These are phyloP conservation scores for Pseudocercospora fijiensis DNA, from an alignment of 2,329 filamentous ascomycete species.

Conservation along the genomic window DNA sequence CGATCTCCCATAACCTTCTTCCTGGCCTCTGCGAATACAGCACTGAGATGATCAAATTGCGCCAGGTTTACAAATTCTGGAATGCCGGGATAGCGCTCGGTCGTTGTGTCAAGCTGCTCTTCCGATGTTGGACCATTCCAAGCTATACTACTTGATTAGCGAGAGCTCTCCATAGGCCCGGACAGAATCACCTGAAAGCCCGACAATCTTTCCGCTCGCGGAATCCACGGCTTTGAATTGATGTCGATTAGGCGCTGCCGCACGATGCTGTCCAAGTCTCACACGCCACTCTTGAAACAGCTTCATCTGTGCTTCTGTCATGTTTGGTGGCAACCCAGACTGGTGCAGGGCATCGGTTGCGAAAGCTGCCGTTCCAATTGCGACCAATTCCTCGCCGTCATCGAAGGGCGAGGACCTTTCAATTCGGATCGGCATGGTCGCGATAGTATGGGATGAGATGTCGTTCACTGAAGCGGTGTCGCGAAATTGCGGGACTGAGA, in stretches of 20 bases:
- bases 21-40: not conserved
- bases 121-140: constrained; percentile 10
- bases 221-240: constrained; percentile 3
- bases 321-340: not conserved
- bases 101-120: not conserved
- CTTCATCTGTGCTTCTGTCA: constrained; percentile 3
- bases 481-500: not conserved
- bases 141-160: not conserved
- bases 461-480: not conserved
- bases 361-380: not conserved
- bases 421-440: not conserved
- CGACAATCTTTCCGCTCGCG: constrained; percentile 2
- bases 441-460: not conserved
- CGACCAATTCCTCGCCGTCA: not conserved
- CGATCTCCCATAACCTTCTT: constrained; percentile 14
- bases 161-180: not conserved
- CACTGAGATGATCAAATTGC: not conserved
- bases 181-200: not conserved
- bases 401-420: not conserved
- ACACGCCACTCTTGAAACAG: constrained; percentile 6
- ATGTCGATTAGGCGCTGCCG: not conserved
- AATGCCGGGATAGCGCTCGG: constrained; percentile 2
- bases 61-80: constrained; percentile 9
- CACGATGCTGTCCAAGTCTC: not conserved
- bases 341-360: constrained; percentile 1